These are phyloP conservation scores for Fusarium sp. DNA, from an alignment of 2,329 filamentous ascomycete species.

Conservation along the genomic window DNA sequence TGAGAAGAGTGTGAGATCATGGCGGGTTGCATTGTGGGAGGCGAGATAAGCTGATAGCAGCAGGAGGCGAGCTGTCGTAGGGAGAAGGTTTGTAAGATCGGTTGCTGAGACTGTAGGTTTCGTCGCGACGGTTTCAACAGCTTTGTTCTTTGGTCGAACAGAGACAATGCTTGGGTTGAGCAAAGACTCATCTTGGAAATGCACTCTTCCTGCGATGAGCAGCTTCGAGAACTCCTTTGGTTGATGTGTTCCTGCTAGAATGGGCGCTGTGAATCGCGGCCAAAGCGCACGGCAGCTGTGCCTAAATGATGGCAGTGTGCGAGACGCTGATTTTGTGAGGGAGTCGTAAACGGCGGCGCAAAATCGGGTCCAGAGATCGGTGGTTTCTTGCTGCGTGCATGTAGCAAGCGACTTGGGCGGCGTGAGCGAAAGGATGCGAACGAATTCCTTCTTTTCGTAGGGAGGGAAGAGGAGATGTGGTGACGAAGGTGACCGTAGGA, in stretches of 20 bases:
- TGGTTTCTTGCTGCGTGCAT: conserved; percentile 66
- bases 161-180: conserved; percentile 73
- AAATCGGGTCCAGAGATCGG: conserved; percentile 83
- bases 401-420: conserved; percentile 60
- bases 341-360: conserved; percentile 88
- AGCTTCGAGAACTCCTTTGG: conserved; percentile 87
- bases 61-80: conserved; percentile 78
- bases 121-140: not conserved
- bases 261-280: conserved; percentile 84
- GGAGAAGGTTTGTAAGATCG: conserved; percentile 69
- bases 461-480: conserved; percentile 86
- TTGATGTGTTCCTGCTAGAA: conserved; percentile 77
- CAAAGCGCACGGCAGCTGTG: conserved; percentile 80
- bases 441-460: conserved; percentile 84
- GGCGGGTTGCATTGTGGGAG: conserved; percentile 80
- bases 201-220: conserved; percentile 74
- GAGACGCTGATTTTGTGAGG: conserved; percentile 81
- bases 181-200: conserved; percentile 79
- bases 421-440: conserved; percentile 76
- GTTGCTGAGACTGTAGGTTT: conserved; percentile 43
- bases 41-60: conserved; percentile 83
- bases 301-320: conserved; percentile 80
- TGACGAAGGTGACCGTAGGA: conserved; percentile 76
- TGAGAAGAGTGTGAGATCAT: conserved; percentile 81
- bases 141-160: conserved; percentile 31